Percentiles rank a stretch among this genome's conserved stretches.
Evolutionary conservation across 495 filamentous ascomycete species (phyloP).

Genomic region (Cercophora samala): DNA sequence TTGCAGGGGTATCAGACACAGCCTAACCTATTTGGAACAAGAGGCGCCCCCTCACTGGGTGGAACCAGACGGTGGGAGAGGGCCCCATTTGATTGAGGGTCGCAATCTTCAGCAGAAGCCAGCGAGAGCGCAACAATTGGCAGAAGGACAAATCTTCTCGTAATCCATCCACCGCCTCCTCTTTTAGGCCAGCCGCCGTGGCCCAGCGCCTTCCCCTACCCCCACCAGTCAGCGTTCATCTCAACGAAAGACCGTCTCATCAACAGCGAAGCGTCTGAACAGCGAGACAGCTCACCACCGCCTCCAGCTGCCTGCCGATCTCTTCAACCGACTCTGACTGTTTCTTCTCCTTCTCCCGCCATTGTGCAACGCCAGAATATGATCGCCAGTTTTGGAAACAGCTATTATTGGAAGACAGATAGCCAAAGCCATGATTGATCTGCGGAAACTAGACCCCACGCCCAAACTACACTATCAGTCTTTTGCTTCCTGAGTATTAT

Average conservation of each 20-base stretch:
- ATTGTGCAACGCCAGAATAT: conserved; percentile 4
- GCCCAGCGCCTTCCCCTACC: background rate
- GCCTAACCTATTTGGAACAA: conserved; percentile 7
- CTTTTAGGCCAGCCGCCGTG: background rate
- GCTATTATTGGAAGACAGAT: background rate
- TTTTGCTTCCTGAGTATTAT: background rate
- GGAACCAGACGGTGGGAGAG: background rate
- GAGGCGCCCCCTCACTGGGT: background rate
- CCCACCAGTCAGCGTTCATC: background rate
- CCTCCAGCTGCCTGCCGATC: background rate
- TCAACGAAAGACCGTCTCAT: background rate
- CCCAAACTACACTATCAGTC: background rate
- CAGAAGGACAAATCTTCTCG: background rate
- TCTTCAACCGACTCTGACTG: too few species aligned
- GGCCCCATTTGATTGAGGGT: background rate
- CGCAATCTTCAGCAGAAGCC: conserved; percentile 4
- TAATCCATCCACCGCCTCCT: background rate
- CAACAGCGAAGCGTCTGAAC: background rate
- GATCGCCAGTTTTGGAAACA: conserved; percentile 7
- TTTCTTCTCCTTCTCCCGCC: too few species aligned
- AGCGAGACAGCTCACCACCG: too few species aligned
- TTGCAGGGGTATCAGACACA: background rate
- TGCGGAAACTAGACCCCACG: background rate
- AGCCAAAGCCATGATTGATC: background rate
- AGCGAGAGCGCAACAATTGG: conserved; percentile 1